phyloP scores from a whole-genome alignment of 2,329 filamentous ascomycete genomes.

The Pestalotiopsis sp. region DNA sequence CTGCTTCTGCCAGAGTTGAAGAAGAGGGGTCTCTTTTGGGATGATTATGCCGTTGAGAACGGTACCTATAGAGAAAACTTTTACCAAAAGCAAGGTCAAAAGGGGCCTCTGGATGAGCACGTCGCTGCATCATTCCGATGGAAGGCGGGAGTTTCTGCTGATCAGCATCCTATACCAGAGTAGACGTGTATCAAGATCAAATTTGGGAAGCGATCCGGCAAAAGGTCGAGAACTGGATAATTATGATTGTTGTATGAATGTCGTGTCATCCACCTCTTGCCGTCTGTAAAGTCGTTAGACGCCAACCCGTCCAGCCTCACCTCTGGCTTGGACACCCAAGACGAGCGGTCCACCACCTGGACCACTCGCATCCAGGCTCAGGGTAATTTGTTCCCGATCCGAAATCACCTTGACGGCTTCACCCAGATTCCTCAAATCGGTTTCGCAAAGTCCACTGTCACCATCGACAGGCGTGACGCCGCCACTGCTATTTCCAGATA shows the following conservation, averaged over 20 bases:
- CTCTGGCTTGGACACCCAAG: slow-evolving; percentile 59
- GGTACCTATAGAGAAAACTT: slow-evolving; percentile 66
- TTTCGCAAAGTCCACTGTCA: slow-evolving; percentile 64
- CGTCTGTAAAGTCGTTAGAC: background rate
- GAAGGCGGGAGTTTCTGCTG: slow-evolving; percentile 32
- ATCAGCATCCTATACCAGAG: slow-evolving; percentile 32
- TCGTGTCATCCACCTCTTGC: background rate
- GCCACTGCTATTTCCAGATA: slow-evolving; percentile 17
- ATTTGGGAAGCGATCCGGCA: background rate
- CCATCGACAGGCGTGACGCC: slow-evolving; percentile 16
- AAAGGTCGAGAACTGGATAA: background rate
- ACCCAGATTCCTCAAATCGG: slow-evolving; percentile 77
- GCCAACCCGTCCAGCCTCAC: slow-evolving; percentile 1
- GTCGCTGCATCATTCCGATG: slow-evolving; percentile 52
- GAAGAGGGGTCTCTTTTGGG: slow-evolving; percentile 59
- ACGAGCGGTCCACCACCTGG: slow-evolving; percentile 67
- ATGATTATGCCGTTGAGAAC: slow-evolving; percentile 53
- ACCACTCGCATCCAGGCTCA: slow-evolving; percentile 71
- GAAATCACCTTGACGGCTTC: slow-evolving; percentile 76
- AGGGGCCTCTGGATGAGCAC: slow-evolving; percentile 53
- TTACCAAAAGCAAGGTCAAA: slow-evolving; percentile 52
- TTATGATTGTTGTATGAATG: background rate
- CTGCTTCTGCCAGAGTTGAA: slow-evolving; percentile 66
- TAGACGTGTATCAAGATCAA: slow-evolving; percentile 7
- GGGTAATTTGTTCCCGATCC: slow-evolving; percentile 71